Conservation (phyloP, 1,284 basidiomycete genomes). For the Golubevia pallescens region DNA sequence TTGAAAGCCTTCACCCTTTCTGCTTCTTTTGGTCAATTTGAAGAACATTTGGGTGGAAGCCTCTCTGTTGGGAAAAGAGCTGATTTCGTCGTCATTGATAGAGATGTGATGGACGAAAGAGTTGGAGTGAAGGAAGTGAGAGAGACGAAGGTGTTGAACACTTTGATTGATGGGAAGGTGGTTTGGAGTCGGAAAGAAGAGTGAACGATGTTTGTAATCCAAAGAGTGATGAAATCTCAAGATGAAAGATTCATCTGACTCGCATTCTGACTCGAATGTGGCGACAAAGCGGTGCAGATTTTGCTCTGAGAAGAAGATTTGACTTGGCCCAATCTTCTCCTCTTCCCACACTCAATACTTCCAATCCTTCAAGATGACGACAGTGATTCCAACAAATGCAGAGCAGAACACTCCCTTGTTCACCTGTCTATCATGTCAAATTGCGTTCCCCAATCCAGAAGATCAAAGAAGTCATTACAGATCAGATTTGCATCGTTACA, state of each 20-base stretch:
- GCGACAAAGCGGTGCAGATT: no score
- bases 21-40: constrained; percentile 83
- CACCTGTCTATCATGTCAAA: constrained; percentile 90
- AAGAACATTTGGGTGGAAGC: constrained; percentile 73
- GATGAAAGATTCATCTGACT: no score
- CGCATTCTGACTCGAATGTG: no score
- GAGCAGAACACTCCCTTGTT: constrained; percentile 37
- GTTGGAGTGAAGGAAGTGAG: constrained; percentile 73
- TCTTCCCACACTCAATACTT: no score
- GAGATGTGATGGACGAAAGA: constrained; percentile 73
- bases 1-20: constrained; percentile 79
- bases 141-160: constrained; percentile 74
- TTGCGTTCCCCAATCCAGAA: constrained; percentile 83
- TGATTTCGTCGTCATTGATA: constrained; percentile 81
- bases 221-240: no score
- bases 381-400: no score
- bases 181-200: no score
- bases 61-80: constrained; percentile 78
- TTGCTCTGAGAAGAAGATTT: no score
- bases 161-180: constrained; percentile 78
- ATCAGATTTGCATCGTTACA: constrained; percentile 95
- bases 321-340: no score
- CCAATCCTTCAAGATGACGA: no score
- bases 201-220: no score
- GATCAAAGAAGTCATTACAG: constrained; percentile 90